Base-by-base conservation (phyloP, 2,329 filamentous ascomycete species). In the Neofusicoccum cordaticola region DNA sequence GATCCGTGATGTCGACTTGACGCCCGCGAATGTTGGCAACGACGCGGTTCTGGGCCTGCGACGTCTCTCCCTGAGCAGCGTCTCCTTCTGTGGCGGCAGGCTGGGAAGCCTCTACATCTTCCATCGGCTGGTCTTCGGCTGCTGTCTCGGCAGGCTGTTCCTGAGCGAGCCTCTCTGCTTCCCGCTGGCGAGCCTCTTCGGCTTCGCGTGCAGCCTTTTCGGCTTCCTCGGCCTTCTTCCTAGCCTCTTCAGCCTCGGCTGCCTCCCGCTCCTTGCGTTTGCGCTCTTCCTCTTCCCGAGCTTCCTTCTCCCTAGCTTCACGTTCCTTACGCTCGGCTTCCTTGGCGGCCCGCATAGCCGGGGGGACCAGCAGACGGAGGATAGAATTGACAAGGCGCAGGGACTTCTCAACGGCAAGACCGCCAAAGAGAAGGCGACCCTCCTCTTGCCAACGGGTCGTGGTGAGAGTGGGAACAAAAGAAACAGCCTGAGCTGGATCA, bases 1-100 rank as follows among this genome's bases (percentile, higher is more conserved):
- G 84, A 66, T 92, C 91, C 0, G 95, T 99, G 56, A 99, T 95
- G 75, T 99, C 95, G 62, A 96, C 86, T 71, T 95, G 88, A 68
- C 91, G 90, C 31, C 93, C 94, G 66, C 93, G 84, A 62, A 99
- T 93, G 1, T 86, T 93, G 15, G 92, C 96, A 71, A 89, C 89
- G 35, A 96, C 85, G 53, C 93, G 89, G 62, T 74, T 66, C n/a
- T 66, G 66, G 48, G 68, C 27, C 22, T 69, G 61, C 62, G 77
- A 75, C 37, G 72, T 72, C 51, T 84, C 80, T 45, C 67, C 68
- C 58, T 85, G 83, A 41, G 81, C 75, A 19, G 80, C 78, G 35
- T 80, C 79, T n/a, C 81, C 74, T 58, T 82, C 76, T 37, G 15
- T 27, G 35, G 80, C 72, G 62, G 78, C 66, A 76, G 75, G 15